A percentile compares a stretch with the other conserved stretches of the same genome.
These are phyloP conservation scores for Aspergillus sclerotioniger DNA, from an alignment of 495 filamentous ascomycete species.

Conservation along the genomic window DNA sequence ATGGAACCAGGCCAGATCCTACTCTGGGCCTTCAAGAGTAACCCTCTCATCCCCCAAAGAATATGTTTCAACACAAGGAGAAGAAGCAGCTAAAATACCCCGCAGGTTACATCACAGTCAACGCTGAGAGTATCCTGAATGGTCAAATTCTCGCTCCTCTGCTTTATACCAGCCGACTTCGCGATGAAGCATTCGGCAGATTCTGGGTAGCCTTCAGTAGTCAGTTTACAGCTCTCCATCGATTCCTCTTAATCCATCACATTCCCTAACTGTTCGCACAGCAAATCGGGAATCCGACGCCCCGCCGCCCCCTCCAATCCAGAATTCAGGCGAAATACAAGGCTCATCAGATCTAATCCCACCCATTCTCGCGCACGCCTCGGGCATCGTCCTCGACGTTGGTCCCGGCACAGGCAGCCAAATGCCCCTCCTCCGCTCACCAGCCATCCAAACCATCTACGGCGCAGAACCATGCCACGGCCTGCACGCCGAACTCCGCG, in stretches of 20 bases:
- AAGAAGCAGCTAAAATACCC: neutral
- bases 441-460: slow-evolving; percentile 55
- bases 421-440: slow-evolving; percentile 42
- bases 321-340: slow-evolving; percentile 11
- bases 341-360: slow-evolving; percentile 40
- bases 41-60: no score
- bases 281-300: slow-evolving; percentile 8
- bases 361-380: slow-evolving; percentile 32
- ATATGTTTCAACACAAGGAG: neutral
- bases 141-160: slow-evolving; percentile 41
- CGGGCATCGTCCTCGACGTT: slow-evolving; percentile 46
- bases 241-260: neutral
- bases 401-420: slow-evolving; percentile 51
- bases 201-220: slow-evolving; percentile 45
- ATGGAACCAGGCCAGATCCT: slow-evolving; percentile 33
- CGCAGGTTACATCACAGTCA: slow-evolving; percentile 35
- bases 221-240: slow-evolving; percentile 16
- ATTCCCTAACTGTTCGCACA: neutral
- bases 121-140: slow-evolving; percentile 31
- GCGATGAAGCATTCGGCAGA: slow-evolving; percentile 43
- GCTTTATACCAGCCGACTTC: slow-evolving; percentile 29
- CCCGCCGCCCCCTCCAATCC: neutral
- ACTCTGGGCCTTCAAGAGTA: slow-evolving; percentile 34
- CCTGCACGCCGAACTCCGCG: slow-evolving; percentile 51
- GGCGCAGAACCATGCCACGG: slow-evolving; percentile 65